A percentile compares a stretch with the other conserved stretches of the same genome.
Evolutionary conservation across 768 basidiomycete genomes (phyloP).

Genomic region (Baorangia bicolor): DNA sequence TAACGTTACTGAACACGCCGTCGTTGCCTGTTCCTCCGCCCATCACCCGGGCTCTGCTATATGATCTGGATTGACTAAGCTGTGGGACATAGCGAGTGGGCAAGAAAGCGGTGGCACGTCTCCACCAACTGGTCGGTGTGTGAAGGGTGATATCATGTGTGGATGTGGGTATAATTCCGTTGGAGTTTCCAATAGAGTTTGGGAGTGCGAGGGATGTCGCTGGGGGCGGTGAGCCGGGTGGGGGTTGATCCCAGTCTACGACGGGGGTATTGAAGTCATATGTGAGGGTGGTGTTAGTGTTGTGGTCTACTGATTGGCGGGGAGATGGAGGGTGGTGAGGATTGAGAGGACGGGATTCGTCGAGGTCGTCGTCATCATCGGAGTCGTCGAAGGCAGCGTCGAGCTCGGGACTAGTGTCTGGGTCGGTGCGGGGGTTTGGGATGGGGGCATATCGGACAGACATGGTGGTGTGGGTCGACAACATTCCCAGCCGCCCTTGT

Average conservation of each 20-base stretch:
- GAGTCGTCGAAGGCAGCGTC: constrained; percentile 85
- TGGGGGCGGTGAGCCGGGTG: constrained; percentile 78
- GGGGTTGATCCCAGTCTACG: constrained; percentile 72
- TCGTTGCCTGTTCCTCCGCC: constrained; percentile 77
- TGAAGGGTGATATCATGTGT: constrained; percentile 28
- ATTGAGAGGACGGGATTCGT: constrained; percentile 53
- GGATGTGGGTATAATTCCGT: constrained; percentile 61
- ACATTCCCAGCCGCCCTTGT: no score
- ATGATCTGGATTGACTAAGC: constrained; percentile 41
- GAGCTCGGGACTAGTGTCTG: constrained; percentile 59
- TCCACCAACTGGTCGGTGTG: constrained; percentile 47
- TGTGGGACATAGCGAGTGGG: constrained; percentile 50
- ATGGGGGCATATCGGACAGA: constrained; percentile 68
- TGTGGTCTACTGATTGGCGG: constrained; percentile 13
- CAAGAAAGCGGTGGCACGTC: constrained; percentile 53
- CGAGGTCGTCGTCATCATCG: constrained; percentile 57
- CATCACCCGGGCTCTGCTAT: constrained; percentile 34
- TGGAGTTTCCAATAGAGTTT: constrained; percentile 72
- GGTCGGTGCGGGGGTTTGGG: constrained; percentile 54
- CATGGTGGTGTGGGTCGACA: constrained; percentile 28
- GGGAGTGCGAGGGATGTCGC: constrained; percentile 64
- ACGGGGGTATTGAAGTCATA: constrained; percentile 78
- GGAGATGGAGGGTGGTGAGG: constrained; percentile 35
- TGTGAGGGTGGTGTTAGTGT: constrained; percentile 34
- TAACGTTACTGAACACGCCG: constrained; percentile 95